A percentile compares a stretch with the other conserved stretches of the same genome.
Evolutionary conservation across 2,329 filamentous ascomycete genomes (phyloP).

Genomic region (Venturia carpophila): DNA sequence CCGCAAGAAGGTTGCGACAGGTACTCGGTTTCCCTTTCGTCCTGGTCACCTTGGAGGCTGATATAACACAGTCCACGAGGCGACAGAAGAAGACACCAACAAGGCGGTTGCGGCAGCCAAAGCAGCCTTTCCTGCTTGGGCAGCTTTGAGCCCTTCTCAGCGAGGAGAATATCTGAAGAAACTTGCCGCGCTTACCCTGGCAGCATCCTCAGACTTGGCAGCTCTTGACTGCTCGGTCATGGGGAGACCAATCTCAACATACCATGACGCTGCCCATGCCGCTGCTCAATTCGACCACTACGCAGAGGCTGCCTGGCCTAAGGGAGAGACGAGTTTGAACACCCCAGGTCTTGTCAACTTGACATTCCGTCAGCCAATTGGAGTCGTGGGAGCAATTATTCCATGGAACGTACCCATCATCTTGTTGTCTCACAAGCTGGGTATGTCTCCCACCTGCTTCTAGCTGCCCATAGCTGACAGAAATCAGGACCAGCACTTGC

Average conservation of each 20-base stretch:
- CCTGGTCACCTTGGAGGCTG: background rate
- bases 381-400: conserved; percentile 50
- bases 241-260: conserved; percentile 16
- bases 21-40: conserved; percentile 18
- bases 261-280: conserved; percentile 21
- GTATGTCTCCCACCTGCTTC: conserved; percentile 28
- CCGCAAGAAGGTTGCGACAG: conserved; percentile 34
- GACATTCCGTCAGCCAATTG: conserved; percentile 43
- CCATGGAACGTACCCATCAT: conserved; percentile 49
- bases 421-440: conserved; percentile 44
- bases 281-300: conserved; percentile 36
- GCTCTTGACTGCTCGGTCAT: conserved; percentile 17
- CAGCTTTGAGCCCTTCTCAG: conserved; percentile 32
- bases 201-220: conserved; percentile 8
- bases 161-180: conserved; percentile 40
- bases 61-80: conserved; percentile 35
- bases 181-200: conserved; percentile 40
- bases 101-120: conserved; percentile 39
- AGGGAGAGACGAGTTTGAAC: conserved; percentile 42
- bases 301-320: conserved; percentile 38
- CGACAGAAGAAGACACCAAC: conserved; percentile 38
- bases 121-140: conserved; percentile 41
- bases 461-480: conserved; percentile 25
- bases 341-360: conserved; percentile 42
- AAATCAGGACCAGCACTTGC: conserved; percentile 47